Conservation (phyloP, 139 green algal species). For the Auxenochlorella pyrenoidosa region DNA sequence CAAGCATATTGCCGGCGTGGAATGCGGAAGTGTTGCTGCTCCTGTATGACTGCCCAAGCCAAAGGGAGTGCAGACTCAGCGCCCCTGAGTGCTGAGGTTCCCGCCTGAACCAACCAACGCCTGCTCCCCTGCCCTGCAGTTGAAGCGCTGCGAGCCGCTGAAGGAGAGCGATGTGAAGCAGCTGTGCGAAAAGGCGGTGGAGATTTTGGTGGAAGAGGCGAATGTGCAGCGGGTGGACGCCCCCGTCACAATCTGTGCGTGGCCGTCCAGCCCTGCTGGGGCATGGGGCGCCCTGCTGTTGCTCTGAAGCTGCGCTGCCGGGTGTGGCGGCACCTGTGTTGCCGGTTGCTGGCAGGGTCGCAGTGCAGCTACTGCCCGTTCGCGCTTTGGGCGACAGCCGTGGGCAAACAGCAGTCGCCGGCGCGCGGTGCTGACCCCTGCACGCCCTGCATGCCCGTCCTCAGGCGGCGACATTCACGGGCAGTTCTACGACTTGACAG, state of each 20-base stretch:
- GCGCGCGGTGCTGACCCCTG: neutral
- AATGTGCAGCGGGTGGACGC: constrained; percentile 98
- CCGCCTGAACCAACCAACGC: too few relatives aligned
- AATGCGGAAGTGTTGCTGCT: neutral
- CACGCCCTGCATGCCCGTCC: neutral
- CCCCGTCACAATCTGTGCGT: constrained; percentile 94
- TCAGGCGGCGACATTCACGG: constrained; percentile 97
- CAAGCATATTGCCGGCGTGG: neutral
- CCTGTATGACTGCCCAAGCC: too few relatives aligned
- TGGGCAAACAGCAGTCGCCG: too few relatives aligned
- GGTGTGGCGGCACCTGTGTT: neutral
- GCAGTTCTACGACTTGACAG: constrained; percentile 97
- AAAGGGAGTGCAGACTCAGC: too few relatives aligned
- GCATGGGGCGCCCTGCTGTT: neutral
- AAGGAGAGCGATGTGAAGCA: constrained; percentile 94
- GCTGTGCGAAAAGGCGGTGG: constrained; percentile 93
- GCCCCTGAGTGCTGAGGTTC: too few relatives aligned
- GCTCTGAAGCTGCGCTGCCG: neutral
- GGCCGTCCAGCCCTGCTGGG: neutral
- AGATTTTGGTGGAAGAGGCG: constrained; percentile 97
- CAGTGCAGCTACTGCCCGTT: too few relatives aligned
- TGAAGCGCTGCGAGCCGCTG: constrained; percentile 94
- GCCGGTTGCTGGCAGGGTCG: neutral
- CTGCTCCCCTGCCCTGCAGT: constrained; percentile 49
- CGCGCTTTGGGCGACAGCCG: too few relatives aligned